Base-by-base conservation (phyloP, 169 alveolate species). In the Plasmodium cynomolgi region DNA sequence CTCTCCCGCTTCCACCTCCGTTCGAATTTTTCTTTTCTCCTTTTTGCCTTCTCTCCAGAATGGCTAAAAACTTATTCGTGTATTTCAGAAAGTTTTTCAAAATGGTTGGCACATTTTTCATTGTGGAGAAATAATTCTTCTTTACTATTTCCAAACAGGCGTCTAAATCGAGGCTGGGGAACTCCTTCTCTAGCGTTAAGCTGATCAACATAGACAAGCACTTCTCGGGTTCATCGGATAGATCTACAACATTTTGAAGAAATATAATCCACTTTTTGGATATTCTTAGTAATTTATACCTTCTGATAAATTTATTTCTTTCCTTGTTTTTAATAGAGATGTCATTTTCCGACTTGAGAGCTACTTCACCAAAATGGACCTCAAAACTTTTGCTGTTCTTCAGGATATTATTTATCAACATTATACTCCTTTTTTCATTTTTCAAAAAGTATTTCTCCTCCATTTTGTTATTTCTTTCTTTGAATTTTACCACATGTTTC, bases 201-300 rank as follows among this genome's bases (percentile, higher is more conserved):
- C 23, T 54, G 23, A 88, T 88, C 29, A 88, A 29, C 84, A 79
- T 62, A 20, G 85, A 54, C 26, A 88, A 17, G 71, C 91, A 88
- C 47, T 41, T 80, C 34, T 88, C 90, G 9, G 94, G 94, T 41
- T 79, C 94, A 37, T 79, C 82, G 20, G 94, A 79, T 62, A 88
- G 37, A 88, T 68, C 83, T 13, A 88, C 29, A 13, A 88, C 47
- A 79, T 88, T 80, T 37, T 56, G 50, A 39, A 88, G 71, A 77
- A 58, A 88, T 39, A 15, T 8, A 13, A 88, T 62, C 94, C 94
- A 88, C 11, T 8, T 37, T 37, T 80, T 80, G 4, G 94, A 88
- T 23, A 88, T 79, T 11, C 50, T 79, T 62, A 88, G 72, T 73
- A 88, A 88, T 77, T 88, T 79, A 72, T 88, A 33, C 81, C 94